phyloP scores from a whole-genome alignment of 371 early-diverging fungal genomes.

The Apophysomyces variabilis region DNA sequence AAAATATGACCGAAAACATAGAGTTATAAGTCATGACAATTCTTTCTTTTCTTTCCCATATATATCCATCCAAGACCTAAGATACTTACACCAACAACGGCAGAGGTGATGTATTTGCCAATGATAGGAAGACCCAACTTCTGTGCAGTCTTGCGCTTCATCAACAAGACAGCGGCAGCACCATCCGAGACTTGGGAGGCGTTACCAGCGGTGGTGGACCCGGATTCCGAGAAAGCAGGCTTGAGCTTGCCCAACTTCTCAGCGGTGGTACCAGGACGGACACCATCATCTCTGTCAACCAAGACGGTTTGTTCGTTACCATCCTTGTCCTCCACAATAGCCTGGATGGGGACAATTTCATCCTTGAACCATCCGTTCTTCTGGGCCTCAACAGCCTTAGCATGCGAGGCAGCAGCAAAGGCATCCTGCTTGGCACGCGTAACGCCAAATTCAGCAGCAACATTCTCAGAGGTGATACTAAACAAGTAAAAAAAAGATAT shows the following conservation, averaged over 20 bases:
- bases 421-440: constrained; percentile 89
- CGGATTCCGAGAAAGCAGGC: constrained; percentile 90
- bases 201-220: constrained; percentile 96
- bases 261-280: constrained; percentile 81
- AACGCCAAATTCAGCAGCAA: constrained; percentile 85
- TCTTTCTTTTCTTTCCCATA: not conserved
- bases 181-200: constrained; percentile 99
- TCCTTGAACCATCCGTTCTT: constrained; percentile 89
- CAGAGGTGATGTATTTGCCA: constrained; percentile 90
- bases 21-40: not conserved
- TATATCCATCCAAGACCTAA: not conserved
- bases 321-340: constrained; percentile 73
- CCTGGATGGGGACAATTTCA: constrained; percentile 92
- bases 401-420: constrained; percentile 84
- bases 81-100: constrained; percentile 81
- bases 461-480: constrained; percentile 95
- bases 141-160: constrained; percentile 92
- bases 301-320: constrained; percentile 69
- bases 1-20: not conserved
- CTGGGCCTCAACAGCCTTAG: constrained; percentile 86
- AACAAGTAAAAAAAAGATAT: not conserved
- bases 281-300: constrained; percentile 90
- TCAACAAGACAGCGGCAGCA: constrained; percentile 96
- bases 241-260: constrained; percentile 87
- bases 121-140: constrained; percentile 86